These are phyloP conservation scores for Ilyonectria robusta DNA, from an alignment of 2,329 filamentous ascomycete genomes.

Conservation along the genomic window DNA sequence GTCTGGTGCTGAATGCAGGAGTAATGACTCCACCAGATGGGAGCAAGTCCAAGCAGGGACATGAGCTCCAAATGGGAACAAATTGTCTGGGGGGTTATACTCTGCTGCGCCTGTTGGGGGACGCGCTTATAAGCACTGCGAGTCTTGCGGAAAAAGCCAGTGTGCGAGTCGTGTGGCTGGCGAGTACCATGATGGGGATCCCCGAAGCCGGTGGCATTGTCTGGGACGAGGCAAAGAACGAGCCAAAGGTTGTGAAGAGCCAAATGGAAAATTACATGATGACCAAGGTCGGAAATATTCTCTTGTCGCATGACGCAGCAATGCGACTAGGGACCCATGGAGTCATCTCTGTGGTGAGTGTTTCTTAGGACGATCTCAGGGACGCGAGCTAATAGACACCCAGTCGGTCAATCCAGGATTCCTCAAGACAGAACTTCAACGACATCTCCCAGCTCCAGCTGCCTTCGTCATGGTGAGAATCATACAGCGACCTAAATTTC, in stretches of 20 bases:
- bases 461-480: constrained; percentile 38
- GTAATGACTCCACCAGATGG: constrained; percentile 38
- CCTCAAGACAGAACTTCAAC: constrained; percentile 39
- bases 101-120: constrained; percentile 28
- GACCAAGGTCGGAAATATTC: constrained; percentile 36
- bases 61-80: constrained; percentile 41
- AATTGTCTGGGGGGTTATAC: constrained; percentile 40
- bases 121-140: constrained; percentile 20
- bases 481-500: background rate
- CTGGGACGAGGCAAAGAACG: constrained; percentile 32
- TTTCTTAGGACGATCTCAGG: background rate
- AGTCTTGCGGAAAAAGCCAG: constrained; percentile 17
- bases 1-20: constrained; percentile 37
- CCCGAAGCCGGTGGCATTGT: constrained; percentile 34
- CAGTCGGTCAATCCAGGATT: constrained; percentile 40
- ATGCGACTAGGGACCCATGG: constrained; percentile 28
- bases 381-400: constrained; percentile 5
- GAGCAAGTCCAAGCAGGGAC: constrained; percentile 33
- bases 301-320: constrained; percentile 35
- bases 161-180: constrained; percentile 36
- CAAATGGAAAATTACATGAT: constrained; percentile 44
- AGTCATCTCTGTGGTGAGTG: constrained; percentile 34
- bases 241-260: constrained; percentile 31
- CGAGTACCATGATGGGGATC: constrained; percentile 25
- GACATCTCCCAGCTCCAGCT: constrained; percentile 34